Evolutionary conservation across 169 alveolate species (phyloP).

Genomic region (Eimeria maxima): DNA sequence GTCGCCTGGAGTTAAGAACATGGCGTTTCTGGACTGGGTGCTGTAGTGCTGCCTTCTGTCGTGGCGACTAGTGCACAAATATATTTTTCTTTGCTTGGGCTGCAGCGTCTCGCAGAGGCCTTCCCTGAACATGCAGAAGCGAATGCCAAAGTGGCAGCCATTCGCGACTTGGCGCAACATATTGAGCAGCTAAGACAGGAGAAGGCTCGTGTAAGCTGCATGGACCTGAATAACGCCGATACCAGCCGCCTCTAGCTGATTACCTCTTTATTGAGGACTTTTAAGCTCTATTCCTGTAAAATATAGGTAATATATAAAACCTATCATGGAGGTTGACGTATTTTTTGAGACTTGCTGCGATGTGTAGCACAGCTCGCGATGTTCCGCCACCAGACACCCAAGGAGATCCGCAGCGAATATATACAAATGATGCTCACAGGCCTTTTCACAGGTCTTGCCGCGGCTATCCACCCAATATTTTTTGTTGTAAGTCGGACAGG

Average conservation of each 20-base stretch:
- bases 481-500: constrained; percentile 1
- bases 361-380: constrained; percentile 20
- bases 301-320: too few species aligned
- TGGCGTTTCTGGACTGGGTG: not conserved
- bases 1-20: not conserved
- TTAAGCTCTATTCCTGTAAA: too few species aligned
- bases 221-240: too few species aligned
- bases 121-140: constrained; percentile 57
- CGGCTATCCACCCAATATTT: constrained; percentile 43
- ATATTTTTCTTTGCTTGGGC: not conserved
- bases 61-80: not conserved
- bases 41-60: too few species aligned
- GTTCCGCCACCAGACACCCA: constrained; percentile 67
- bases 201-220: constrained; percentile 19
- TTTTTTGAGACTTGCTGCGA: not conserved
- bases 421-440: constrained; percentile 60
- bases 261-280: too few species aligned
- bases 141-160: not conserved
- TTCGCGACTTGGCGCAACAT: not conserved
- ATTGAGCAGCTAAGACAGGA: constrained; percentile 15
- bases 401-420: constrained; percentile 41
- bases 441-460: constrained; percentile 50
- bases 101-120: constrained; percentile 21
- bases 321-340: too few species aligned
- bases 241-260: too few species aligned